Percentiles rank a stretch among this genome's conserved stretches.
Evolutionary conservation across 495 filamentous ascomycete species (phyloP).

Genomic region (Penicillium bialowiezense): DNA sequence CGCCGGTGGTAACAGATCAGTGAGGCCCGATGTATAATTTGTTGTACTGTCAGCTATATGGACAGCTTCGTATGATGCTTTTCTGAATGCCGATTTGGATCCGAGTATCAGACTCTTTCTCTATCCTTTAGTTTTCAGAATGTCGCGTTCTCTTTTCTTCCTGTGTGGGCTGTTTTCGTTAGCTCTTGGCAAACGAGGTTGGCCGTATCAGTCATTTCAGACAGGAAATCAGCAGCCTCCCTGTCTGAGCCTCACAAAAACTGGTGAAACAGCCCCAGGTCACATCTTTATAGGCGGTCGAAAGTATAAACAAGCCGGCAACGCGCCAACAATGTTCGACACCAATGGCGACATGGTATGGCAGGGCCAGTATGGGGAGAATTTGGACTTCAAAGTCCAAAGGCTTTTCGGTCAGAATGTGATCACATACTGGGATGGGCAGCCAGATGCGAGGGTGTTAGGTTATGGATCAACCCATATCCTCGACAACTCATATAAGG

Average conservation of each 20-base stretch:
- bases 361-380: slow-evolving; percentile 14
- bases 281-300: slow-evolving; percentile 18
- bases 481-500: slow-evolving; percentile 41
- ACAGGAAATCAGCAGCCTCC: slow-evolving; percentile 18
- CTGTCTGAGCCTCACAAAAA: slow-evolving; percentile 12
- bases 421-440: slow-evolving; percentile 22
- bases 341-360: slow-evolving; percentile 22
- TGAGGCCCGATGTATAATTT: too few relatives aligned
- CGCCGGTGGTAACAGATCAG: too few relatives aligned
- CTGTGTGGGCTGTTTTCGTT: too few relatives aligned
- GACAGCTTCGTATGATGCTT: too few relatives aligned
- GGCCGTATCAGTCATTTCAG: slow-evolving; percentile 10
- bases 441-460: slow-evolving; percentile 6
- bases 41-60: too few relatives aligned
- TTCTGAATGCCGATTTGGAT: too few relatives aligned
- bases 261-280: slow-evolving; percentile 6
- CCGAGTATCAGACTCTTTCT: too few relatives aligned
- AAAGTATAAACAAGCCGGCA: slow-evolving; percentile 8
- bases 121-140: too few relatives aligned
- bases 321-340: slow-evolving; percentile 17
- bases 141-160: too few relatives aligned
- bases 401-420: slow-evolving; percentile 22
- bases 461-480: slow-evolving; percentile 32
- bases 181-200: too few relatives aligned
- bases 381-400: slow-evolving; percentile 18